These are phyloP conservation scores for Cornus controversa DNA, from an alignment of 148 eudicot species.

Conservation along the genomic window DNA sequence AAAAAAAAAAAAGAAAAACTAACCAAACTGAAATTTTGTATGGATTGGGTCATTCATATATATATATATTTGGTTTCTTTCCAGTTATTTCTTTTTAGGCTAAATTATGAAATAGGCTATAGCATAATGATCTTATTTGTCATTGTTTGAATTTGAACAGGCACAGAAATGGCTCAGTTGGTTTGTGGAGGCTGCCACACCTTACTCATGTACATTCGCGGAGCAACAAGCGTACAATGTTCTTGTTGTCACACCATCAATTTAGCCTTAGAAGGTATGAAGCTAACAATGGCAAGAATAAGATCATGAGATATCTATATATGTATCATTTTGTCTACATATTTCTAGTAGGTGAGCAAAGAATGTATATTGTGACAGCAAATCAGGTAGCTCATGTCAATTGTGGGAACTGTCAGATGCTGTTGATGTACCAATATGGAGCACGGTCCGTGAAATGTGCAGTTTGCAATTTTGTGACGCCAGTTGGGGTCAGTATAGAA, in stretches of 20 bases:
- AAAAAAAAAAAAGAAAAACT: no score
- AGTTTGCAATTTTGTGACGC: slow-evolving; percentile 82
- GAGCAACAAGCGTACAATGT: slow-evolving; percentile 91
- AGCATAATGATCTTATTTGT: background rate
- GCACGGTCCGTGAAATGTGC: slow-evolving; percentile 85
- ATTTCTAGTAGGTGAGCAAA: background rate
- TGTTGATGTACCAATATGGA: slow-evolving; percentile 84
- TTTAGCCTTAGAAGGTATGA: slow-evolving; percentile 71
- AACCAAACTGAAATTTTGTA: no score
- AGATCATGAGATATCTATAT: background rate
- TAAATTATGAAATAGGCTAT: background rate
- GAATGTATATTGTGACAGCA: slow-evolving; percentile 40
- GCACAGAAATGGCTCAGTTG: slow-evolving; percentile 88
- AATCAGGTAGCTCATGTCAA: slow-evolving; percentile 93
- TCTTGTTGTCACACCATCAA: slow-evolving; percentile 88
- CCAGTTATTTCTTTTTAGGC: no score
- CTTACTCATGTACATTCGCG: slow-evolving; percentile 79
- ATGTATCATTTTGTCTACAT: background rate
- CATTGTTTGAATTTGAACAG: slow-evolving; percentile 26
- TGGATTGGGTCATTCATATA: background rate
- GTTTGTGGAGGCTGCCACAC: slow-evolving; percentile 94
- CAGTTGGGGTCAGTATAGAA: slow-evolving; percentile 55
- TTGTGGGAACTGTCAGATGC: slow-evolving; percentile 81
- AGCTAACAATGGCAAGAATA: background rate
- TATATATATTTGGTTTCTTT: no score